Percentiles rank a stretch among this genome's conserved stretches.
phyloP scores from a whole-genome alignment of 352 stramenopile genomes.

The Saprolegnia diclina region DNA sequence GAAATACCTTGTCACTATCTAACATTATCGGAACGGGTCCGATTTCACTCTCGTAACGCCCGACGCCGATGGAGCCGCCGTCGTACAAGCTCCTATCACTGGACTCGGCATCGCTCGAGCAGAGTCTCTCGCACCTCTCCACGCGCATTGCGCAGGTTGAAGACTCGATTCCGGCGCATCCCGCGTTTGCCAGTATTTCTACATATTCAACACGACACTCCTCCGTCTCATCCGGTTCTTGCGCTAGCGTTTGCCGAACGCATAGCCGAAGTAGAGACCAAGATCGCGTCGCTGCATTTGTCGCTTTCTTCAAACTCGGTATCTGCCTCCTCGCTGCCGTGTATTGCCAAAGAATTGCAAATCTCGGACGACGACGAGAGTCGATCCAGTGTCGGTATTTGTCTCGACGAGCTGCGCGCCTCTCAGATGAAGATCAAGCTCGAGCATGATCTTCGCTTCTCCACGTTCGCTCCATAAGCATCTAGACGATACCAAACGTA shows the following conservation, averaged over 20 bases:
- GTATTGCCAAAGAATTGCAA: not conserved
- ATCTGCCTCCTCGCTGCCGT: not conserved
- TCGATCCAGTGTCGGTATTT: not conserved
- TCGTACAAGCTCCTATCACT: not conserved
- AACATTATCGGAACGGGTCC: too few relatives aligned
- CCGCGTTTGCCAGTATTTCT: not conserved
- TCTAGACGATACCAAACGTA: not conserved
- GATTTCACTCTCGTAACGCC: too few relatives aligned
- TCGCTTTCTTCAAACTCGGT: not conserved
- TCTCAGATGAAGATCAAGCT: slow-evolving; percentile 21
- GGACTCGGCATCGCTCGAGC: slow-evolving; percentile 17
- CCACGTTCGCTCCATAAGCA: not conserved
- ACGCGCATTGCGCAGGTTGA: slow-evolving; percentile 3
- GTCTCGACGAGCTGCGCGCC: slow-evolving; percentile 13
- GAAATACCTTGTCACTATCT: too few relatives aligned
- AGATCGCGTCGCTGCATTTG: not conserved
- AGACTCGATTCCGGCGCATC: slow-evolving; percentile 3
- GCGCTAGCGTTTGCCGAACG: slow-evolving; percentile 10
- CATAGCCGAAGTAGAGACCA: slow-evolving; percentile 7
- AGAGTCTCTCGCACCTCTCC: not conserved
- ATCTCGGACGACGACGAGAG: not conserved
- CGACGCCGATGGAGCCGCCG: too few relatives aligned
- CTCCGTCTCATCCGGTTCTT: not conserved
- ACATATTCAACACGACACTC: not conserved
- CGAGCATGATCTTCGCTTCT: slow-evolving; percentile 16